These are phyloP conservation scores for Erythrobasidium hasegawianum DNA, from an alignment of 1,284 basidiomycete species.

Conservation along the genomic window DNA sequence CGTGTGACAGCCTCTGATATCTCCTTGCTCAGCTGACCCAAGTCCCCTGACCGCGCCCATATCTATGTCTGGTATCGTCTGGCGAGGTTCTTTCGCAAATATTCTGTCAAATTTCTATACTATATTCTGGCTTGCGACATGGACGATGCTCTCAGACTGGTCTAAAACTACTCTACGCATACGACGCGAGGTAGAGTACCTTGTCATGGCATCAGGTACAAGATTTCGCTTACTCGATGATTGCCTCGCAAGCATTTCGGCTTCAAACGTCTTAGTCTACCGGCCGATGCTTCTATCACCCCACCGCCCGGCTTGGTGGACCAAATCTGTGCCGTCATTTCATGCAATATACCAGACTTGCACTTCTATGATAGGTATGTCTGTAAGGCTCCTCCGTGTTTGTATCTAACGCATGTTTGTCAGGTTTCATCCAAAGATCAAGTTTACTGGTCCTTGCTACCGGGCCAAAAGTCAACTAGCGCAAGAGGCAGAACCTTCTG, in stretches of 20 bases:
- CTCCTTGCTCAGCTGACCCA: neutral
- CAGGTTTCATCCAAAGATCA: conserved; percentile 19
- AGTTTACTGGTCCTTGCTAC: conserved; percentile 21
- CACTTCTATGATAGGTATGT: conserved; percentile 24
- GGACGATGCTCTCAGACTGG: conserved; percentile 13
- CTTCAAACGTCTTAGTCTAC: conserved; percentile 16
- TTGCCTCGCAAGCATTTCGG: conserved; percentile 25
- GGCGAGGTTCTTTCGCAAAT: conserved; percentile 7
- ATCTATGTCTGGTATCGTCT: conserved; percentile 28
- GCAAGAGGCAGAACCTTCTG: neutral
- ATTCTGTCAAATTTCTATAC: conserved; percentile 7
- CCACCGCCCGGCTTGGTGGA: conserved; percentile 17
- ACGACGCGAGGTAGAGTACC: conserved; percentile 16
- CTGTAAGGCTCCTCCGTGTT: too few relatives aligned
- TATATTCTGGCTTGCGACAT: conserved; percentile 10
- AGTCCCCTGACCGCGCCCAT: conserved; percentile 17
- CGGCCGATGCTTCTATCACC: conserved; percentile 17
- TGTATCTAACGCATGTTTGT: neutral
- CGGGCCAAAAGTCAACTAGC: neutral
- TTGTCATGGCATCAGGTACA: too few relatives aligned
- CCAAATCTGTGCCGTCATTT: conserved; percentile 21
- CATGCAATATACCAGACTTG: conserved; percentile 24
- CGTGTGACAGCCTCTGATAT: too few relatives aligned
- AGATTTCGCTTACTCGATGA: too few relatives aligned
- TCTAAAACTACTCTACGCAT: conserved; percentile 18